Percentiles rank a stretch among this genome's conserved stretches.
Evolutionary conservation across 169 alveolate genomes (phyloP).

Genomic region (Eimeria praecox): DNA sequence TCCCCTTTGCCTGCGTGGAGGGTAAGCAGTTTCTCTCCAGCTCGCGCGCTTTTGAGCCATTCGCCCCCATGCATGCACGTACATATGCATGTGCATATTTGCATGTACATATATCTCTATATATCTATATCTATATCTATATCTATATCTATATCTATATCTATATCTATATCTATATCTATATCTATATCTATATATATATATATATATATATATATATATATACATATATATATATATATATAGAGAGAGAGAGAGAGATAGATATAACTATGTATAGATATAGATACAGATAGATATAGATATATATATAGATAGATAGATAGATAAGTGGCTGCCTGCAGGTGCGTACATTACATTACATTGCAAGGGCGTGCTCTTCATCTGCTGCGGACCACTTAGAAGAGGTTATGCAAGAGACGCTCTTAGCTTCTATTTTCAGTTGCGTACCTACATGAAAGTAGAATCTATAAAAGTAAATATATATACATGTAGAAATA

Average conservation of each 20-base stretch:
- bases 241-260: no score
- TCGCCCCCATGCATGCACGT: not conserved
- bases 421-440: constrained; percentile 21
- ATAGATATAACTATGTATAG: not conserved
- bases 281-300: no score
- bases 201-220: not conserved
- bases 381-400: not conserved
- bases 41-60: not conserved
- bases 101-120: not conserved
- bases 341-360: no score
- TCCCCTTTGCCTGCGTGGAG: constrained; percentile 46
- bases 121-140: not conserved
- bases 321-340: no score
- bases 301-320: no score
- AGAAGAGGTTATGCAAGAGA: constrained; percentile 35
- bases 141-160: not conserved
- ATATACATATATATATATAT: no score
- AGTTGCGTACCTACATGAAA: no score
- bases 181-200: not conserved
- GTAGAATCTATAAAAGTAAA: not conserved
- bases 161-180: not conserved
- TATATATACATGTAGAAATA: not conserved
- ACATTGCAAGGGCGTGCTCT: not conserved
- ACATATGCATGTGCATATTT: not conserved
- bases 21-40: not conserved